Conservation (phyloP, 1,284 basidiomycete genomes). For the Nidula niveotomentosa region DNA sequence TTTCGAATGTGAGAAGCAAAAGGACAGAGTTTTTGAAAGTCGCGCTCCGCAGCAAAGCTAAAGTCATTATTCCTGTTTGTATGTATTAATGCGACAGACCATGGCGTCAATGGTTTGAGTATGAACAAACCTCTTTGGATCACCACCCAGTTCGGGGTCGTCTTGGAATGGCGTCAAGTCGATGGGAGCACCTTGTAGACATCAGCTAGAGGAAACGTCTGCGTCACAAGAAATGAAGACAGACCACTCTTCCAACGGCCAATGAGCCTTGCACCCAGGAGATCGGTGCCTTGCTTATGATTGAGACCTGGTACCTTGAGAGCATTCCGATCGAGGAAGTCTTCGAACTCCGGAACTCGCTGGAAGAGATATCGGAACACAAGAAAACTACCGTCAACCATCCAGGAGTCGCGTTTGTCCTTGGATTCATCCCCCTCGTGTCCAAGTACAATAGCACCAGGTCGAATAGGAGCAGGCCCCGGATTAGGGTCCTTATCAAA, state of each 20-base stretch:
- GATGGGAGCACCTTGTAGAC: conserved; percentile 37
- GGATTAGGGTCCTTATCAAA: conserved; percentile 34
- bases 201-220: not conserved
- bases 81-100: not conserved
- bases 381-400: conserved; percentile 52
- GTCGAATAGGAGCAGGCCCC: conserved; percentile 34
- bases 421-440: conserved; percentile 27
- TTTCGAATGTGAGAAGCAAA: conserved; percentile 58
- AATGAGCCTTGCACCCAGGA: conserved; percentile 52
- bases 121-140: conserved; percentile 26
- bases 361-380: conserved; percentile 56
- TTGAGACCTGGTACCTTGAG: conserved; percentile 34
- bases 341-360: conserved; percentile 54
- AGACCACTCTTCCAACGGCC: conserved; percentile 63
- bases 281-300: conserved; percentile 39
- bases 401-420: conserved; percentile 39
- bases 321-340: conserved; percentile 43
- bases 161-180: conserved; percentile 41
- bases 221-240: conserved; percentile 8
- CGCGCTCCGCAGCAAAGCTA: conserved; percentile 31
- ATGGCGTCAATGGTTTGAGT: not conserved
- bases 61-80: conserved; percentile 43
- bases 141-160: conserved; percentile 33
- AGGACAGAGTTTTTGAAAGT: conserved; percentile 45
- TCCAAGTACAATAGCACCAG: conserved; percentile 39